phyloP scores from a whole-genome alignment of 2,329 filamentous ascomycete genomes.

The Fusarium sp. region DNA sequence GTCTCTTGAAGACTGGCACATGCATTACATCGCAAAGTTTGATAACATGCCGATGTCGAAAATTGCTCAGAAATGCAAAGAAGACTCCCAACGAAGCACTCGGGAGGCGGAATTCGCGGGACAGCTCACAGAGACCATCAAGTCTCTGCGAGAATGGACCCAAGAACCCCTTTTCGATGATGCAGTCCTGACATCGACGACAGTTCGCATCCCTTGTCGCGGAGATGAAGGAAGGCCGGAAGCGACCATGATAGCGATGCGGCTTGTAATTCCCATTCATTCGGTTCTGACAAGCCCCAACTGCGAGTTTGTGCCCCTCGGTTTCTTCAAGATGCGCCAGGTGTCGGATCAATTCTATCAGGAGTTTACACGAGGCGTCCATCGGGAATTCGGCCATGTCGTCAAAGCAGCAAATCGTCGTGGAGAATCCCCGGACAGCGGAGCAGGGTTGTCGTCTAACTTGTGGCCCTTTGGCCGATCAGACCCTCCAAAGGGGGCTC shows the following conservation, averaged over 20 bases:
- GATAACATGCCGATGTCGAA: slow-evolving; percentile 54
- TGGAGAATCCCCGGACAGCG: slow-evolving; percentile 4
- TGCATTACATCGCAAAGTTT: slow-evolving; percentile 63
- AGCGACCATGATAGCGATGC: slow-evolving; percentile 63
- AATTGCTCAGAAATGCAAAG: slow-evolving; percentile 47
- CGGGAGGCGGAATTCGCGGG: slow-evolving; percentile 57
- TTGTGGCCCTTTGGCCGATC: slow-evolving; percentile 27
- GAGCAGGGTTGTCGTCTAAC: slow-evolving; percentile 11
- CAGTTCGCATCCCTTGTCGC: slow-evolving; percentile 55
- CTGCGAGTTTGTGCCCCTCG: slow-evolving; percentile 69
- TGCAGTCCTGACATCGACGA: slow-evolving; percentile 55
- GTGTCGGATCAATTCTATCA: slow-evolving; percentile 68
- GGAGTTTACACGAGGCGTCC: slow-evolving; percentile 68
- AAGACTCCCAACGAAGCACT: slow-evolving; percentile 45
- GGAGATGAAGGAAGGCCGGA: slow-evolving; percentile 29
- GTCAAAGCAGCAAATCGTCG: slow-evolving; percentile 43
- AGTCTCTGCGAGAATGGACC: slow-evolving; percentile 53
- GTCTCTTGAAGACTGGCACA: slow-evolving; percentile 64
- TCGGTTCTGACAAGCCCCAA: slow-evolving; percentile 60
- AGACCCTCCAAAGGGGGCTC: slow-evolving; percentile 5
- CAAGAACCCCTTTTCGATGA: slow-evolving; percentile 59
- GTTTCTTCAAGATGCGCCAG: slow-evolving; percentile 74
- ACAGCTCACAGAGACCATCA: slow-evolving; percentile 56
- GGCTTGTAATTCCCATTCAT: slow-evolving; percentile 71
- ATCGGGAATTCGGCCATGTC: slow-evolving; percentile 68